These are phyloP conservation scores for Citeromyces hawaiiensis DNA, from an alignment of 1,139 yeast genomes.

Conservation along the genomic window DNA sequence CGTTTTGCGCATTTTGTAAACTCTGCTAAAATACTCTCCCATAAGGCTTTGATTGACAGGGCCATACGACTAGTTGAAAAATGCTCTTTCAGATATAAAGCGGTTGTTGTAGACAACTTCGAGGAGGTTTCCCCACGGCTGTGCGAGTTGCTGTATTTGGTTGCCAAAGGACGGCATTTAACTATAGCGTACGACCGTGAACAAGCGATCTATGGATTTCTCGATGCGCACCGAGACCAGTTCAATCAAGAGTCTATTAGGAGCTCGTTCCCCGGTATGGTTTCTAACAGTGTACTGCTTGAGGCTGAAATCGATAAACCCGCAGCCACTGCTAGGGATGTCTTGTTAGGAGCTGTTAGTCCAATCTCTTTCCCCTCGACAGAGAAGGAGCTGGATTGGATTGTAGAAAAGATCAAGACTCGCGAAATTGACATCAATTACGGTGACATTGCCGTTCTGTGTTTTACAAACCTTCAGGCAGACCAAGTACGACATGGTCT, in stretches of 20 bases:
- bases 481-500: constrained; percentile 28
- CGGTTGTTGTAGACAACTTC: constrained; percentile 57
- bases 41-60: neutral
- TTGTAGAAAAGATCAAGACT: constrained; percentile 27
- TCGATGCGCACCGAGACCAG: constrained; percentile 33
- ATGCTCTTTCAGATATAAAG: constrained; percentile 5
- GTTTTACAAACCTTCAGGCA: constrained; percentile 41
- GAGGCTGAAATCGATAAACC: constrained; percentile 29
- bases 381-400: constrained; percentile 25
- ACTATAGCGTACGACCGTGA: constrained; percentile 14
- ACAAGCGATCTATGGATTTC: constrained; percentile 22
- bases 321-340: constrained; percentile 47
- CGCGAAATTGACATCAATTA: constrained; percentile 33
- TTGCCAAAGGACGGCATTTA: constrained; percentile 31
- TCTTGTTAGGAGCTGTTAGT: constrained; percentile 15
- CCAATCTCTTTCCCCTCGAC: constrained; percentile 2
- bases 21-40: neutral
- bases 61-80: constrained; percentile 3
- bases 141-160: constrained; percentile 25
- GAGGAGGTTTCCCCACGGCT: constrained; percentile 56
- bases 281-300: constrained; percentile 14
- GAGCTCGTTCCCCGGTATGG: constrained; percentile 15
- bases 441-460: constrained; percentile 40
- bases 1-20: neutral
- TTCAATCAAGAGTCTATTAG: constrained; percentile 10